These are phyloP conservation scores for Uncinocarpus reesii DNA, from an alignment of 2,329 filamentous ascomycete species.

Conservation along the genomic window DNA sequence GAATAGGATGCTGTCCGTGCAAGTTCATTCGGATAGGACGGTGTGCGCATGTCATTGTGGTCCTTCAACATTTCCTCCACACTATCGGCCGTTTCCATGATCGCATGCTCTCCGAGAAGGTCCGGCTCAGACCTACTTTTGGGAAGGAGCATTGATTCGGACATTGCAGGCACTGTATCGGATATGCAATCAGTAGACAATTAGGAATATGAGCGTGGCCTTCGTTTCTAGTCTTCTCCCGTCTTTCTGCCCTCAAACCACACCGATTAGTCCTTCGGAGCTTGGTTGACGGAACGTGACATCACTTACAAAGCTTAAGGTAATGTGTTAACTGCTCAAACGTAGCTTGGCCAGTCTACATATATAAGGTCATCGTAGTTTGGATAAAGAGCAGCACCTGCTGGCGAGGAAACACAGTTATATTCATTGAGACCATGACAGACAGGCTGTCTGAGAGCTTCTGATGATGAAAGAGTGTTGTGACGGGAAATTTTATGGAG, in stretches of 20 bases:
- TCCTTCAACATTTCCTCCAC: conserved; percentile 4
- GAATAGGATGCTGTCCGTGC: conserved; percentile 67
- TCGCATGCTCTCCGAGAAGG: conserved; percentile 15
- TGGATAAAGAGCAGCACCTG: neutral
- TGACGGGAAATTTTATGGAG: conserved; percentile 1
- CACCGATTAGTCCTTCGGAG: neutral
- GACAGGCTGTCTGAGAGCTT: neutral
- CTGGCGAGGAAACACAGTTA: neutral
- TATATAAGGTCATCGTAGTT: neutral
- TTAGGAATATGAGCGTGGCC: too few species aligned
- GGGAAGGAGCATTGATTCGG: conserved; percentile 20
- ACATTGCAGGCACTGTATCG: conserved; percentile 18
- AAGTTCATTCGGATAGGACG: conserved; percentile 42
- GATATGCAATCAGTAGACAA: too few species aligned
- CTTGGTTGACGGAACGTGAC: neutral
- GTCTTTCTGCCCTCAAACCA: too few species aligned
- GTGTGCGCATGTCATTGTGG: neutral
- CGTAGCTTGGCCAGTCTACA: neutral
- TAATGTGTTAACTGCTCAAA: neutral
- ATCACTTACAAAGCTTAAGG: conserved; percentile 9
- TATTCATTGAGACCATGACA: neutral
- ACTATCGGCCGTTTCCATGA: conserved; percentile 1
- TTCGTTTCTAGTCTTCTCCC: too few species aligned
- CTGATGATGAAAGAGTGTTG: neutral
- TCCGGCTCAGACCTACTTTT: conserved; percentile 22